These are phyloP conservation scores for Boletus tylopilopsis DNA, from an alignment of 768 basidiomycete genomes.

Conservation along the genomic window DNA sequence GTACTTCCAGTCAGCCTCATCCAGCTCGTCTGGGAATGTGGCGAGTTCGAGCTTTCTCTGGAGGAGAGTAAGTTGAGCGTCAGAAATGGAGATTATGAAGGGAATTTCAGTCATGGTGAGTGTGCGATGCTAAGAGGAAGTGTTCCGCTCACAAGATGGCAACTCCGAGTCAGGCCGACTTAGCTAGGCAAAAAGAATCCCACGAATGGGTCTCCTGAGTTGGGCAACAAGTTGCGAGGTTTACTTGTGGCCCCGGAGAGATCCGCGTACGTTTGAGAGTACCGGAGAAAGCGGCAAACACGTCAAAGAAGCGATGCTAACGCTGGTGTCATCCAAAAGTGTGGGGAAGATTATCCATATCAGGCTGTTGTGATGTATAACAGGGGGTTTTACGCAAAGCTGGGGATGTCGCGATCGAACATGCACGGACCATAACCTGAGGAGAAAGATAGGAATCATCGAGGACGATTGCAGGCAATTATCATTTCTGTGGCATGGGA, in stretches of 20 bases:
- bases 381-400: neutral
- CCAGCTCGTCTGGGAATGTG: constrained; percentile 56
- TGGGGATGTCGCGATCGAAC: too few species aligned
- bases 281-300: neutral
- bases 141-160: too few species aligned
- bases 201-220: neutral
- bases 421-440: too few species aligned
- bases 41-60: constrained; percentile 44
- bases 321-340: neutral
- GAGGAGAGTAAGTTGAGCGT: constrained; percentile 38
- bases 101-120: constrained; percentile 32
- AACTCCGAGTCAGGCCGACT: too few species aligned
- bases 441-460: too few species aligned
- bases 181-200: neutral
- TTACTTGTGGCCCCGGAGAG: neutral
- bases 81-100: constrained; percentile 48
- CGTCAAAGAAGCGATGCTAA: too few species aligned
- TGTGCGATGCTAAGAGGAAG: too few species aligned
- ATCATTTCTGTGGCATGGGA: neutral
- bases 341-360: constrained; percentile 5
- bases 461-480: too few species aligned
- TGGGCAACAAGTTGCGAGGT: too few species aligned
- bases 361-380: constrained; percentile 6
- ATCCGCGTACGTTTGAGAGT: neutral
- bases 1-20: constrained; percentile 47